These are phyloP conservation scores for Rhizopogon roseolus DNA, from an alignment of 768 basidiomycete species.

Conservation along the genomic window DNA sequence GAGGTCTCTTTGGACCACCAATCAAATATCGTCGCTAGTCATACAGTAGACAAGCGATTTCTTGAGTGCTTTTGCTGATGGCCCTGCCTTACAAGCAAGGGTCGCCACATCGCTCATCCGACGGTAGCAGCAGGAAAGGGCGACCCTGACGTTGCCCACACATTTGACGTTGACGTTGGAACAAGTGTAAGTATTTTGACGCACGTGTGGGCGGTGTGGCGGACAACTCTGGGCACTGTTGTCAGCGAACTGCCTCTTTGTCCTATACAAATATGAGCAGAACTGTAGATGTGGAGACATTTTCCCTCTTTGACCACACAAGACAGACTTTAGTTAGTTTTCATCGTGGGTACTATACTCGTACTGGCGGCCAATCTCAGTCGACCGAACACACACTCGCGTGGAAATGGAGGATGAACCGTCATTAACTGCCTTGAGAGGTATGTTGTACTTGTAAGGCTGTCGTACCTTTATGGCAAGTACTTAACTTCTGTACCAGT, in stretches of 20 bases:
- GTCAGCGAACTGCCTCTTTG: neutral
- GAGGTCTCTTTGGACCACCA: no score
- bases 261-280: neutral
- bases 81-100: neutral
- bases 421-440: neutral
- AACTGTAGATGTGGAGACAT: neutral
- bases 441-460: neutral
- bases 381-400: neutral
- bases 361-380: neutral
- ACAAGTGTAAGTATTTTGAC: neutral
- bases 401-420: neutral
- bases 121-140: neutral
- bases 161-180: neutral
- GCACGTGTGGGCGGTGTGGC: no score
- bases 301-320: neutral
- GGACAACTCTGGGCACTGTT: neutral
- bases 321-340: neutral
- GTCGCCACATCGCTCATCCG: neutral
- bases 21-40: no score
- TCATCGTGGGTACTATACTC: neutral
- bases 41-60: no score
- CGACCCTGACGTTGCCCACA: neutral
- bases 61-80: no score
- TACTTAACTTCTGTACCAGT: neutral
- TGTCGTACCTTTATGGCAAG: neutral